A percentile compares a stretch with the other conserved stretches of the same genome.
Conservation (phyloP, 2,329 filamentous ascomycete genomes). For the Venturia aucupariae region DNA sequence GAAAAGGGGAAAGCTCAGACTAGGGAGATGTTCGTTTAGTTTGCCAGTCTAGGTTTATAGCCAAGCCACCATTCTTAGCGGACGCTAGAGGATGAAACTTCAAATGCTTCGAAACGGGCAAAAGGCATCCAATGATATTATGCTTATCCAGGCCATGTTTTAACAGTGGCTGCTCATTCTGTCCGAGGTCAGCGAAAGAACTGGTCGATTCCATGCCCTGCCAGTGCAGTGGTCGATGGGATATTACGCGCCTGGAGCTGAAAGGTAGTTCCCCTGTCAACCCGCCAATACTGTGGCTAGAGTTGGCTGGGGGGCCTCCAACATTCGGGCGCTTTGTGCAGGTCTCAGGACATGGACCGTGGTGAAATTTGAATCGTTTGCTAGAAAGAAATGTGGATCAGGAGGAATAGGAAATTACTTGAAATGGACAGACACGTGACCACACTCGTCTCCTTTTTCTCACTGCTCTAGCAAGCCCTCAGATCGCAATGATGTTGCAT, state of each 20-base stretch:
- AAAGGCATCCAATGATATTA: neutral
- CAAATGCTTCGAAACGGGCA: neutral
- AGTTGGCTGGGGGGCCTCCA: neutral
- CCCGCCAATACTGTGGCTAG: neutral
- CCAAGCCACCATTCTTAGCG: neutral
- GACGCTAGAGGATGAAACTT: neutral
- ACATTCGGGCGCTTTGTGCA: neutral
- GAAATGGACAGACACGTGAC: neutral
- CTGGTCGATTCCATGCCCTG: neutral
- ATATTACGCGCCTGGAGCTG: neutral
- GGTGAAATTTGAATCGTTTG: neutral
- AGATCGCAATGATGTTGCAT: too few species aligned
- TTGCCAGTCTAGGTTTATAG: neutral
- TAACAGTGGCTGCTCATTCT: neutral
- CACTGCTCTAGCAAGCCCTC: neutral
- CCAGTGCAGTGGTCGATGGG: neutral
- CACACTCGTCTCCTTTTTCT: too few species aligned
- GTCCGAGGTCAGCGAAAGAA: neutral
- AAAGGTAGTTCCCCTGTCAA: neutral
- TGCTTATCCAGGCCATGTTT: too few species aligned
- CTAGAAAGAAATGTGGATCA: neutral
- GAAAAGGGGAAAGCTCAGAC: slow-evolving; percentile 2
- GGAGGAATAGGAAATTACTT: neutral
- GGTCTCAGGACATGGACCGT: neutral
- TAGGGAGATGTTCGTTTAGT: neutral